Percentiles rank a stretch among this genome's conserved stretches.
phyloP scores from a whole-genome alignment of 208 protist species.

The Trypanosoma mega region DNA sequence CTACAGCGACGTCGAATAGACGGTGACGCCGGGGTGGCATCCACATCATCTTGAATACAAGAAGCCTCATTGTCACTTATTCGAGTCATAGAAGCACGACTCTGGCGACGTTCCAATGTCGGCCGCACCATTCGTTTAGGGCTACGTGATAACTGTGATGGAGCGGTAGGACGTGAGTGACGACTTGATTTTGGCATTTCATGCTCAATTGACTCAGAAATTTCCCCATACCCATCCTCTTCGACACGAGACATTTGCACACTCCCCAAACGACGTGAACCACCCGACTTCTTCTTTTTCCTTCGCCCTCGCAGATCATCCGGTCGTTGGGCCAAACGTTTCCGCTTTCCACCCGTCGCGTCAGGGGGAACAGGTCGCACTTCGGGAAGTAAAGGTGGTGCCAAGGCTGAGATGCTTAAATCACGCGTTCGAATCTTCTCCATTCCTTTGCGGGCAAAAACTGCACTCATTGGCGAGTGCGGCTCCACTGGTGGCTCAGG shows the following conservation, averaged over 20 bases:
- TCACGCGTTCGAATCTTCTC: constrained; percentile 2
- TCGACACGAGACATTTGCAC: constrained; percentile 7
- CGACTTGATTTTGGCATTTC: background rate
- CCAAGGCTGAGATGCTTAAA: constrained; percentile 2
- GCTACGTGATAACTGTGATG: too few relatives aligned
- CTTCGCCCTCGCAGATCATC: background rate
- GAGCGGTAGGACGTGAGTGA: too few relatives aligned
- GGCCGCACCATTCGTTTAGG: too few relatives aligned
- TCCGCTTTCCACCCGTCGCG: background rate
- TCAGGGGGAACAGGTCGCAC: too few relatives aligned
- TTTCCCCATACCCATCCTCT: constrained; percentile 13
- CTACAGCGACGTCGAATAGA: constrained; percentile 4
- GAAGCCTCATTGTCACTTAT: constrained; percentile 4
- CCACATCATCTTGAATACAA: constrained; percentile 6
- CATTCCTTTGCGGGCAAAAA: constrained; percentile 6
- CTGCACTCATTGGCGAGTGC: constrained; percentile 4
- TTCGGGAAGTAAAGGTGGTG: background rate
- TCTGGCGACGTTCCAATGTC: background rate
- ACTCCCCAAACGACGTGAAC: too few relatives aligned
- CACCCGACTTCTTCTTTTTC: background rate
- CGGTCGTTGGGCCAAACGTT: background rate
- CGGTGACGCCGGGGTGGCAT: background rate
- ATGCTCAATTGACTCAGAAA: constrained; percentile 5
- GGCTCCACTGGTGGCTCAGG: too few relatives aligned
- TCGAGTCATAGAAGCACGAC: background rate